A percentile compares a stretch with the other conserved stretches of the same genome.
phyloP scores from a whole-genome alignment of 495 filamentous ascomycete species.

The Bathelium albidoporum region DNA sequence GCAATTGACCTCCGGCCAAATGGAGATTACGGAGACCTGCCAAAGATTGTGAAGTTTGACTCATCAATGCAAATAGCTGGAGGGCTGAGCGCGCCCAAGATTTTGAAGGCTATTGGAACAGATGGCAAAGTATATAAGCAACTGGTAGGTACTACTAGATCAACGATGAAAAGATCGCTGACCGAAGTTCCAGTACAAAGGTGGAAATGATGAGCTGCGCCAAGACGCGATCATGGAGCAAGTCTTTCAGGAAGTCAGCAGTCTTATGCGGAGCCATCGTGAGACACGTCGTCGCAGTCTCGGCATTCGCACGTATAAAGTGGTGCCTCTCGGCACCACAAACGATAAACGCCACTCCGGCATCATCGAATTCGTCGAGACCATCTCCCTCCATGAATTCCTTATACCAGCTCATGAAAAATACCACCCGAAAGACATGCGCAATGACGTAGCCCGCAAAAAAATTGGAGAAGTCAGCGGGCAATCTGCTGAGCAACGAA shows the following conservation, averaged over 20 bases:
- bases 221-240: slow-evolving; percentile 99
- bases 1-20: slow-evolving; percentile 62
- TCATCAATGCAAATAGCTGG: slow-evolving; percentile 71
- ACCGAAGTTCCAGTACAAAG: slow-evolving; percentile 56
- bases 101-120: slow-evolving; percentile 65
- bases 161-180: not conserved
- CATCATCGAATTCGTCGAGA: slow-evolving; percentile 92
- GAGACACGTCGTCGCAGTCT: slow-evolving; percentile 81
- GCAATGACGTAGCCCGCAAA: slow-evolving; percentile 61
- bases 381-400: slow-evolving; percentile 80
- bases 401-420: slow-evolving; percentile 79
- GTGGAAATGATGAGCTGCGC: slow-evolving; percentile 88
- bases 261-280: slow-evolving; percentile 72
- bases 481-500: slow-evolving; percentile 55
- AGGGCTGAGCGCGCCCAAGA: slow-evolving; percentile 85
- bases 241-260: slow-evolving; percentile 92
- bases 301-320: slow-evolving; percentile 88
- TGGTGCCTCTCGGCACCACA: slow-evolving; percentile 65
- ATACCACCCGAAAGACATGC: slow-evolving; percentile 80
- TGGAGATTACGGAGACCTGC: slow-evolving; percentile 65
- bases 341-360: slow-evolving; percentile 44
- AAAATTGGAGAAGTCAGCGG: slow-evolving; percentile 61
- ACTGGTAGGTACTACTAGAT: slow-evolving; percentile 44
- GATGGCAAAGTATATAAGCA: slow-evolving; percentile 76
- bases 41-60: slow-evolving; percentile 57